phyloP scores from a whole-genome alignment of 2,329 filamentous ascomycete species.

The Corniculantispora saksenae region DNA sequence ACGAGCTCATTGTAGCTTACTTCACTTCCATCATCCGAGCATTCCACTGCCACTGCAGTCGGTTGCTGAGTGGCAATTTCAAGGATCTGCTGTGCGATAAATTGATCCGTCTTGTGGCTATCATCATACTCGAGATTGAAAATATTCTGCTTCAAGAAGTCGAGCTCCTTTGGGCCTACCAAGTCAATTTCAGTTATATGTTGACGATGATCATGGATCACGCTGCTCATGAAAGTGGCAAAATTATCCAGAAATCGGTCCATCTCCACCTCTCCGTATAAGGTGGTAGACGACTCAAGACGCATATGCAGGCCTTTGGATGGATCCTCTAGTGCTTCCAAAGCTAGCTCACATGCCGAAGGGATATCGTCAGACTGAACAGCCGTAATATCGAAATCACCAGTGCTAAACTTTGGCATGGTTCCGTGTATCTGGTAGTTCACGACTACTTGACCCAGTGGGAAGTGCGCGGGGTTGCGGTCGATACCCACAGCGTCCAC shows the following conservation, averaged over 20 bases:
- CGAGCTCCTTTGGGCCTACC: slow-evolving; percentile 27
- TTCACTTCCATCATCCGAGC: background rate
- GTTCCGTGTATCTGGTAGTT: slow-evolving; percentile 31
- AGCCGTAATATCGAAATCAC: slow-evolving; percentile 27
- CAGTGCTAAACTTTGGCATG: slow-evolving; percentile 24
- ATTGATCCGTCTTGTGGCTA: slow-evolving; percentile 26
- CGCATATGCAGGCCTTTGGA: slow-evolving; percentile 27
- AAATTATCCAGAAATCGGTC: slow-evolving; percentile 31
- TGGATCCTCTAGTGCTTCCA: slow-evolving; percentile 28
- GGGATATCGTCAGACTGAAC: slow-evolving; percentile 29
- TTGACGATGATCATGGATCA: slow-evolving; percentile 29
- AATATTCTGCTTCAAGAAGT: slow-evolving; percentile 24
- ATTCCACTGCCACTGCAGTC: slow-evolving; percentile 27
- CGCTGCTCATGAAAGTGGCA: slow-evolving; percentile 28
- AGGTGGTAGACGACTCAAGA: slow-evolving; percentile 27
- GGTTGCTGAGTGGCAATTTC: slow-evolving; percentile 28
- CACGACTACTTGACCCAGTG: slow-evolving; percentile 28
- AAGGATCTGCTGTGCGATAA: slow-evolving; percentile 25
- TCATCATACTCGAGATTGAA: slow-evolving; percentile 25
- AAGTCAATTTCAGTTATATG: slow-evolving; percentile 28
- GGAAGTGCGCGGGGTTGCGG: slow-evolving; percentile 27
- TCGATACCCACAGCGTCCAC: slow-evolving; percentile 26
- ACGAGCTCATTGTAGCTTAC: background rate
- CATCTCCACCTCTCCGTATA: slow-evolving; percentile 27
- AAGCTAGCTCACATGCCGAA: slow-evolving; percentile 27